Base-by-base conservation (phyloP, 2,329 filamentous ascomycete genomes). In the Alternaria rosae region DNA sequence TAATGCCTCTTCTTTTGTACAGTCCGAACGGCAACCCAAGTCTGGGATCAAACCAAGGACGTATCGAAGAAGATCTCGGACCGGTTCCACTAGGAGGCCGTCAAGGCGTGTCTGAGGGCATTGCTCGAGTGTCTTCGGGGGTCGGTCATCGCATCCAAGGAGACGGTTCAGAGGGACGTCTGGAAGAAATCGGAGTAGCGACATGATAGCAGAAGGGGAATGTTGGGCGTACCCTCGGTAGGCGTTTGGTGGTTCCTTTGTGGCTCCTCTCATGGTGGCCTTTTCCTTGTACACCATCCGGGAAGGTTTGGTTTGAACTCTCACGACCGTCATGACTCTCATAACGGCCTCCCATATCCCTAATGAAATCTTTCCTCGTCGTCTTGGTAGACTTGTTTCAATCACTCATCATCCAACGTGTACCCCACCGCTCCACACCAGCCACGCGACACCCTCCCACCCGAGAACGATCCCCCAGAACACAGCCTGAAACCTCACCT, bases 401-500 rank as follows among this genome's bases (percentile, higher is more conserved):
- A 35, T 9, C 2, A 26, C 28, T 53, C 12, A 23, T 66, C 28
- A 61, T 53, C 21, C 15, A 23, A 54, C 26, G n/a, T 28, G 42
- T 11, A 61, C 30, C 20, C 62, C 62, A 12, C 64, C 54, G n/a
- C 30, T 71, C 68, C 71, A 75, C 5, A 72, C 20, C 0, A 45
- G 45, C 67, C 68, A 78, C 53, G 69, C 69, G 4, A 75, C 25
- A 5, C 64, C 64, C 41, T 78, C 72, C 75, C 76, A 78, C 1
- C 57, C 67, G 15, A 71, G 3, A 6, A 78, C 68, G 23, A 76
- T 76, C 3, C 57, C 55, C 77, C 77, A 79, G 53, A 78, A 78
- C 12, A 65, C 54, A 7, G 72, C 41, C 52, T 74, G 70, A 44
- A 77, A 79, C 0, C 56, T 52, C 11, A 44, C 62, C 64, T 78